A percentile compares a stretch with the other conserved stretches of the same genome.
Evolutionary conservation across 192 early-diverging fungal species (phyloP).

Genomic region (Thamnidium elegans): DNA sequence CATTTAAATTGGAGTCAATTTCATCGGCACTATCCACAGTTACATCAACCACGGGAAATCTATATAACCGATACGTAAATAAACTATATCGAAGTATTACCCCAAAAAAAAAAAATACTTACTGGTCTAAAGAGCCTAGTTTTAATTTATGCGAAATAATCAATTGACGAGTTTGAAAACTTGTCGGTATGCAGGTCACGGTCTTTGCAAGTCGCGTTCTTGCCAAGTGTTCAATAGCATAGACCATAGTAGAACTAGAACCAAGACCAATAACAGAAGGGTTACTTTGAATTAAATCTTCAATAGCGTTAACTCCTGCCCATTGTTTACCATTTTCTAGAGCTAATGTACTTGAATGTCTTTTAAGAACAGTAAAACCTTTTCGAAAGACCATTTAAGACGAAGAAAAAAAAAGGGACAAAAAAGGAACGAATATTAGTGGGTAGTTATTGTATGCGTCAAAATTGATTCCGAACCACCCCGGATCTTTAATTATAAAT

Average conservation of each 20-base stretch:
- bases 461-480: too few relatives aligned
- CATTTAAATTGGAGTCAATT: constrained; percentile 80
- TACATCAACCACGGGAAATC: constrained; percentile 74
- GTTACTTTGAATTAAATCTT: not conserved
- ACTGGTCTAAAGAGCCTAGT: constrained; percentile 69
- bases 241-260: constrained; percentile 77
- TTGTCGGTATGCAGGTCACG: constrained; percentile 84
- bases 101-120: constrained; percentile 18
- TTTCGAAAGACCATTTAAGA: too few relatives aligned
- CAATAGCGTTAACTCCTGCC: not conserved
- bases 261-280: constrained; percentile 68
- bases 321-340: not conserved
- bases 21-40: constrained; percentile 94
- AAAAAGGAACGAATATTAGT: too few relatives aligned
- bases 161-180: constrained; percentile 84
- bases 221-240: constrained; percentile 72
- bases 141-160: constrained; percentile 75
- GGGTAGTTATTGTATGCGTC: too few relatives aligned
- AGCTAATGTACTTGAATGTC: not conserved
- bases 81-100: too few relatives aligned
- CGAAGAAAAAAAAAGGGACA: too few relatives aligned
- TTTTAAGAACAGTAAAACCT: too few relatives aligned
- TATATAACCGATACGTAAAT: constrained; percentile 9
- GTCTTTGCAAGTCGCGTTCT: constrained; percentile 50
- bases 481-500: too few relatives aligned